Base-by-base conservation (phyloP, 257 asterid species). In the Datura wrightii region DNA sequence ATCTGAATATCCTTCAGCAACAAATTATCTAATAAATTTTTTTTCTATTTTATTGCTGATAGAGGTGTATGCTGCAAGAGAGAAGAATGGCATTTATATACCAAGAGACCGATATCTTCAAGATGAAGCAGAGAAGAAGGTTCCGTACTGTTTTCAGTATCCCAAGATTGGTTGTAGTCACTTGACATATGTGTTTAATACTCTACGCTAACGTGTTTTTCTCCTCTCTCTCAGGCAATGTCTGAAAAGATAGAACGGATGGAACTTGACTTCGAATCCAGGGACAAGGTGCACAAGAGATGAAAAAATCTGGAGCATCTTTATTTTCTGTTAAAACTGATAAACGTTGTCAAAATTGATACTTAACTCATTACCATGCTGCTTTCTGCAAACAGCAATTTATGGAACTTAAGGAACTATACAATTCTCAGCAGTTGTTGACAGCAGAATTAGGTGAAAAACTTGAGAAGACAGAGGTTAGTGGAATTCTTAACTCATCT, bases 51-150 rank as follows among this genome's bases (percentile, higher is more conserved):
- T 83, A 67, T 82, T 9, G 82, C 82, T 76, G 52, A 83, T 89
- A 97, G 99, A 97, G 98, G 98, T 97, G 48, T 94, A 97, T 91
- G 98, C 99, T 82, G 98, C 98, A 84, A 91, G 99, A 90, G 99
- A 97, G 88, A 97, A 97, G 91, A 97, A 97, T 82, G 98, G 99
- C 67, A 94, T 97, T 84, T 97, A 97, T 87, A 97, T 97, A 92
- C 99, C 99, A 46, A 93, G 87, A 89, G 99, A 97, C 74, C 95
- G 99, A 60, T 97, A 94, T 92, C 96, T 97, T 88, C 98, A 91
- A 91, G 99, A 95, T 0, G 99, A 97, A 94, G 98, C 99, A 19
- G 99, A 97, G 90, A 97, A 95, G 89, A 97, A 95, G 99, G 98
- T 93, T 15, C 19, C 82, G 50, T 59, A 31, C 85, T 82, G 58